Evolutionary conservation across 345 rosid genomes (phyloP).

Genomic region (Ceriops tagal): DNA sequence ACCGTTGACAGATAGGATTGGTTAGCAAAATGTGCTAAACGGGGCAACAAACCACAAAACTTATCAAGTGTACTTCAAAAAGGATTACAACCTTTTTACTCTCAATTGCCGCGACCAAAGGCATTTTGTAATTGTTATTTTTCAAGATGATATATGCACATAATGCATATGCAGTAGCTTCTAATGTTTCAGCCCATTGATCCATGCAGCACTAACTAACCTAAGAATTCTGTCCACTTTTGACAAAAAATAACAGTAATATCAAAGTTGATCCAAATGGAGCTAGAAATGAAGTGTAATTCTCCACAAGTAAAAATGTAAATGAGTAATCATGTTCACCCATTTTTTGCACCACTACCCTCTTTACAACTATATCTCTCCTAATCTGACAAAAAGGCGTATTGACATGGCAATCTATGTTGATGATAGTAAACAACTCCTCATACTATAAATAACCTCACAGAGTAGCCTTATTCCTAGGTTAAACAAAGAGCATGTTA

Average conservation of each 20-base stretch:
- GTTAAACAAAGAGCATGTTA: background rate
- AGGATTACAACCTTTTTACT: background rate
- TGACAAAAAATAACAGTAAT: too few relatives aligned
- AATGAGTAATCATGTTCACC: too few relatives aligned
- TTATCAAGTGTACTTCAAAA: background rate
- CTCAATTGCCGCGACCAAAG: background rate
- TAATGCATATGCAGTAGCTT: background rate
- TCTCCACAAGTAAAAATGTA: too few relatives aligned
- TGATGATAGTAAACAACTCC: background rate
- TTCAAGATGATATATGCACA: background rate
- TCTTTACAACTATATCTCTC: background rate
- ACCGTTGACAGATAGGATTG: conserved; percentile 1
- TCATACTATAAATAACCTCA: background rate
- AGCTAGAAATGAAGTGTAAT: too few relatives aligned
- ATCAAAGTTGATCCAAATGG: too few relatives aligned
- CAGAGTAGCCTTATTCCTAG: background rate
- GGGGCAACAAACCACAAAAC: background rate
- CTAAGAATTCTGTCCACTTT: too few relatives aligned
- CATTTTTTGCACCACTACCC: background rate
- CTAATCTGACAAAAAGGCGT: background rate
- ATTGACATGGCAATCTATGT: background rate
- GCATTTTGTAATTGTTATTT: background rate
- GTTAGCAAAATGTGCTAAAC: background rate
- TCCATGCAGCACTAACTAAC: too few relatives aligned
- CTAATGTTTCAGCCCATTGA: background rate